A percentile compares a stretch with the other conserved stretches of the same genome.
phyloP scores from a whole-genome alignment of 2,329 filamentous ascomycete genomes.

The Colletotrichum lupini region DNA sequence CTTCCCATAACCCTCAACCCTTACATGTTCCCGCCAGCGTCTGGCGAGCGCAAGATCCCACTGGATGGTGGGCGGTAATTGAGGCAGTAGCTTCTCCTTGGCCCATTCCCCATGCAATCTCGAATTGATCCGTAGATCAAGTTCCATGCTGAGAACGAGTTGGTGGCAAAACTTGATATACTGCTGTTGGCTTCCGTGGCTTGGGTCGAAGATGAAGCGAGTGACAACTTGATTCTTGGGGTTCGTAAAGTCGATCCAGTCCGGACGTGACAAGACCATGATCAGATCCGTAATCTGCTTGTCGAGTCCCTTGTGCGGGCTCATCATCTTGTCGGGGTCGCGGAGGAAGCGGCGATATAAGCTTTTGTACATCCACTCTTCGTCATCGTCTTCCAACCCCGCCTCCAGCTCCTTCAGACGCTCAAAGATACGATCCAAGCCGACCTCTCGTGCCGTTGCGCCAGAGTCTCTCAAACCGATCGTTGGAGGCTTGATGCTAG shows the following conservation, averaged over 20 bases:
- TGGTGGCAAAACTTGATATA: slow-evolving; percentile 81
- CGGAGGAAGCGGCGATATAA: slow-evolving; percentile 76
- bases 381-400: slow-evolving; percentile 66
- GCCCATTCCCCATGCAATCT: slow-evolving; percentile 69
- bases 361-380: slow-evolving; percentile 69
- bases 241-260: slow-evolving; percentile 80
- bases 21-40: slow-evolving; percentile 77
- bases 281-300: slow-evolving; percentile 80
- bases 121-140: slow-evolving; percentile 76
- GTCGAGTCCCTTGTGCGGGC: slow-evolving; percentile 73
- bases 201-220: slow-evolving; percentile 75
- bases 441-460: slow-evolving; percentile 69
- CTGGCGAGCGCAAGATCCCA: slow-evolving; percentile 81
- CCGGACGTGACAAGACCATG: slow-evolving; percentile 72
- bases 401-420: slow-evolving; percentile 68
- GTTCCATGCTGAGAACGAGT: slow-evolving; percentile 77
- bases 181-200: slow-evolving; percentile 63
- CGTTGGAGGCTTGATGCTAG: slow-evolving; percentile 64
- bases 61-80: slow-evolving; percentile 76
- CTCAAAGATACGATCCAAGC: slow-evolving; percentile 66
- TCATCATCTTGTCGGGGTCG: slow-evolving; percentile 71
- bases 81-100: slow-evolving; percentile 71
- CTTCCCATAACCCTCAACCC: slow-evolving; percentile 69
- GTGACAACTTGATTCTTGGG: slow-evolving; percentile 79
- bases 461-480: slow-evolving; percentile 70